Evolutionary conservation across 1,139 yeast species (phyloP).

Genomic region (Geotrichum cucujoidarum): DNA sequence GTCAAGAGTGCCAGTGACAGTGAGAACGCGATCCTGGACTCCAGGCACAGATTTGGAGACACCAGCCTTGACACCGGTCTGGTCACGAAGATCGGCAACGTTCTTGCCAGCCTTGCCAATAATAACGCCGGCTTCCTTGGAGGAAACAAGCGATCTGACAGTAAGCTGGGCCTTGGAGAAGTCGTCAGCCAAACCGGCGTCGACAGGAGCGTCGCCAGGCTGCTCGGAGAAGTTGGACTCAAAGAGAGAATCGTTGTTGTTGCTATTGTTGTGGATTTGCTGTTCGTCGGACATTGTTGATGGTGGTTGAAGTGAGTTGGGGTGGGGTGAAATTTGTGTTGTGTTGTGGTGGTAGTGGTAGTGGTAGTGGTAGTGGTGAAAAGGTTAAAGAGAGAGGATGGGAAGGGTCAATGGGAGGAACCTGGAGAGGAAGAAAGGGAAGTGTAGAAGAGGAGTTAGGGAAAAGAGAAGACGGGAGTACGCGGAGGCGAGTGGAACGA

Average conservation of each 20-base stretch:
- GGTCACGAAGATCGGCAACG: conserved; percentile 71
- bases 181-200: conserved; percentile 15
- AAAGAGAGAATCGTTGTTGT: conserved; percentile 16
- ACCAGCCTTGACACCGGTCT: conserved; percentile 81
- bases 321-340: background rate
- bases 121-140: conserved; percentile 87
- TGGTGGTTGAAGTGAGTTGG: background rate
- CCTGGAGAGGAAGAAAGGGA: background rate
- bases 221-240: conserved; percentile 19
- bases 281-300: conserved; percentile 14
- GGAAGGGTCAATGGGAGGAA: background rate
- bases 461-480: background rate
- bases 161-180: conserved; percentile 26
- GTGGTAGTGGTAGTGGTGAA: background rate
- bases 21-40: conserved; percentile 76
- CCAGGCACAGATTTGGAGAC: conserved; percentile 79
- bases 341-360: background rate
- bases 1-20: conserved; percentile 74
- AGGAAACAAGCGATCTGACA: conserved; percentile 64
- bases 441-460: background rate
- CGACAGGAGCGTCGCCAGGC: conserved; percentile 8
- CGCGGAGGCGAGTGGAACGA: background rate
- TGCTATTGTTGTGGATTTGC: conserved; percentile 10
- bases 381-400: background rate
- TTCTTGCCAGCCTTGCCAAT: conserved; percentile 84